Evolutionary conservation across 2,329 filamentous ascomycete genomes (phyloP).

Genomic region (Zymoseptoria passerinii): DNA sequence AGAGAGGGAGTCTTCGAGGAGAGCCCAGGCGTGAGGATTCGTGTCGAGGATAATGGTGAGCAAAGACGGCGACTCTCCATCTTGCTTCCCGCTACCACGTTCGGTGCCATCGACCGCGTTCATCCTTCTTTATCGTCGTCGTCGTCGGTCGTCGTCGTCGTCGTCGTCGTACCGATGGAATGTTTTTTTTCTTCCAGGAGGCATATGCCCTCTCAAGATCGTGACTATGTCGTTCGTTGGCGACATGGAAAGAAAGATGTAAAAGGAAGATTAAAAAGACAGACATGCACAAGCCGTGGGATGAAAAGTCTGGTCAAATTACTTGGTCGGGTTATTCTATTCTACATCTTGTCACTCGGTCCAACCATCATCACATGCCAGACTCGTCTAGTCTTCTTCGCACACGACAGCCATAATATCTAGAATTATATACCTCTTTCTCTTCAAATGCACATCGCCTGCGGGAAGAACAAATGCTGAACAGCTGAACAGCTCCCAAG

Average conservation of each 20-base stretch:
- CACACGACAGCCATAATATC: background rate
- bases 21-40: slow-evolving; percentile 88
- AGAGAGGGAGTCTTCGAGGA: slow-evolving; percentile 64
- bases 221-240: background rate
- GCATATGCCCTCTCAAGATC: too few species aligned
- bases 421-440: too few species aligned
- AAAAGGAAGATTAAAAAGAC: background rate
- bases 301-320: background rate
- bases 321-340: background rate
- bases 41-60: slow-evolving; percentile 90
- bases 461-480: too few species aligned
- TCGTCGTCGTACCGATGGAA: too few species aligned
- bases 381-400: background rate
- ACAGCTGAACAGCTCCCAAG: too few species aligned
- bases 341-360: background rate
- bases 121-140: slow-evolving; percentile 45
- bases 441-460: too few species aligned
- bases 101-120: slow-evolving; percentile 56
- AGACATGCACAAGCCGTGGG: background rate
- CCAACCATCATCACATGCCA: background rate
- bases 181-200: too few species aligned
- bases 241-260: background rate
- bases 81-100: slow-evolving; percentile 30
- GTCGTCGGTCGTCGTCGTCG: too few species aligned
- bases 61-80: slow-evolving; percentile 59